Percentiles rank a stretch among this genome's conserved stretches.
These are phyloP conservation scores for Verticillium isaacii DNA, from an alignment of 2,329 filamentous ascomycete species.

Conservation along the genomic window DNA sequence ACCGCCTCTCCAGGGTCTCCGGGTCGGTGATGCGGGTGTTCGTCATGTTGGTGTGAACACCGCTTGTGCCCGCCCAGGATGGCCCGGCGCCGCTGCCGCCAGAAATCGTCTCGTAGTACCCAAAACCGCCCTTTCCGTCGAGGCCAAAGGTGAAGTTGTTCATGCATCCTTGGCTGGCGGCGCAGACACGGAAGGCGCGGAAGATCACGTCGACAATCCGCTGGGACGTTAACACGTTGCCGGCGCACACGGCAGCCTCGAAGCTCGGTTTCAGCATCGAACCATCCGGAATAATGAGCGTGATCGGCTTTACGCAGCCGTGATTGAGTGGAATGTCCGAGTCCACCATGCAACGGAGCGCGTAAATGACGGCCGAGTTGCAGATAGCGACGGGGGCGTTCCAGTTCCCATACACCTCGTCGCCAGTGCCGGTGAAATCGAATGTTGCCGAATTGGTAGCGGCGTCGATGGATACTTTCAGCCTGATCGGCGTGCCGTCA, in stretches of 20 bases:
- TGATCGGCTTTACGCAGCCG: conserved; percentile 67
- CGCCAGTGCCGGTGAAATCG: conserved; percentile 25
- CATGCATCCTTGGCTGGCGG: conserved; percentile 72
- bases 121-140: conserved; percentile 58
- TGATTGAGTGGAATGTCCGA: conserved; percentile 29
- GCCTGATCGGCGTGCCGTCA: conserved; percentile 72
- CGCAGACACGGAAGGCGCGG: conserved; percentile 69
- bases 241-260: conserved; percentile 26
- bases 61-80: conserved; percentile 67
- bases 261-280: conserved; percentile 27
- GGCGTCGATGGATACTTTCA: conserved; percentile 71
- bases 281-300: conserved; percentile 66
- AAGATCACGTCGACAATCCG: conserved; percentile 62
- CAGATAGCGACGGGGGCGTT: conserved; percentile 25
- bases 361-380: conserved; percentile 27
- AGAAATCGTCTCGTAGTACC: conserved; percentile 83
- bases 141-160: conserved; percentile 81
- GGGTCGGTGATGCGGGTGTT: conserved; percentile 81
- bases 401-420: conserved; percentile 23
- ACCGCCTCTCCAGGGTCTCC: conserved; percentile 72
- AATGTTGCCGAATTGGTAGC: conserved; percentile 73
- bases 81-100: conserved; percentile 72
- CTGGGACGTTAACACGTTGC: conserved; percentile 27
- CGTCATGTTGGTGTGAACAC: conserved; percentile 79
- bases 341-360: conserved; percentile 25